Evolutionary conservation across 2,329 filamentous ascomycete species (phyloP).

Genomic region (Fragosphaeria purpurea): DNA sequence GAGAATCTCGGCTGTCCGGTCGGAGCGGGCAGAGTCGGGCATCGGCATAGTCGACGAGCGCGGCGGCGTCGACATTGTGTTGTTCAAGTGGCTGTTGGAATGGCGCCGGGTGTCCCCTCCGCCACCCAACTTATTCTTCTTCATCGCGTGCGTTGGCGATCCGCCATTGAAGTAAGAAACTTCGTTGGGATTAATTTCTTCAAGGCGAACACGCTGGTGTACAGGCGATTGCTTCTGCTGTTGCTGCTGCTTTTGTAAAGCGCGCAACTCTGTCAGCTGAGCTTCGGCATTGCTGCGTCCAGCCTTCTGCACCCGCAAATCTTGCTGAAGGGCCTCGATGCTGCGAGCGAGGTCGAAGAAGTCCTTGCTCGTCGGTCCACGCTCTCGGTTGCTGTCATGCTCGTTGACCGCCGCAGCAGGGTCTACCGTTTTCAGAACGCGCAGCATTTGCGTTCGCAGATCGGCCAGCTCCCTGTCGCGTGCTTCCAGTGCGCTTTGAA

Average conservation of each 20-base stretch:
- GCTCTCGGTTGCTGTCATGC: constrained; percentile 26
- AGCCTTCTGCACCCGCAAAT: constrained; percentile 72
- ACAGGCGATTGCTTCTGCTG: constrained; percentile 31
- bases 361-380: constrained; percentile 7
- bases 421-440: constrained; percentile 79
- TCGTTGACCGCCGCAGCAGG: constrained; percentile 54
- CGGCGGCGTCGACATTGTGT: constrained; percentile 48
- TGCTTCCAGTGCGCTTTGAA: constrained; percentile 69
- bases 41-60: constrained; percentile 54
- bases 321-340: constrained; percentile 80
- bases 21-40: constrained; percentile 72
- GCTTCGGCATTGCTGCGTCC: constrained; percentile 72
- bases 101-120: constrained; percentile 35
- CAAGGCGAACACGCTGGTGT: constrained; percentile 58
- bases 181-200: constrained; percentile 82
- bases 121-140: constrained; percentile 44
- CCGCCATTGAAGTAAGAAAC: constrained; percentile 50
- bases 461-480: constrained; percentile 74
- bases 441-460: constrained; percentile 67
- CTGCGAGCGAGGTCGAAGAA: constrained; percentile 73
- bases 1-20: constrained; percentile 73
- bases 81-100: constrained; percentile 44
- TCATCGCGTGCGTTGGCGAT: constrained; percentile 51
- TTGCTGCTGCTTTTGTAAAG: constrained; percentile 61
- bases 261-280: constrained; percentile 69